phyloP scores from a whole-genome alignment of 176 grass and related monocot species.

The Eleusine coracana region DNA sequence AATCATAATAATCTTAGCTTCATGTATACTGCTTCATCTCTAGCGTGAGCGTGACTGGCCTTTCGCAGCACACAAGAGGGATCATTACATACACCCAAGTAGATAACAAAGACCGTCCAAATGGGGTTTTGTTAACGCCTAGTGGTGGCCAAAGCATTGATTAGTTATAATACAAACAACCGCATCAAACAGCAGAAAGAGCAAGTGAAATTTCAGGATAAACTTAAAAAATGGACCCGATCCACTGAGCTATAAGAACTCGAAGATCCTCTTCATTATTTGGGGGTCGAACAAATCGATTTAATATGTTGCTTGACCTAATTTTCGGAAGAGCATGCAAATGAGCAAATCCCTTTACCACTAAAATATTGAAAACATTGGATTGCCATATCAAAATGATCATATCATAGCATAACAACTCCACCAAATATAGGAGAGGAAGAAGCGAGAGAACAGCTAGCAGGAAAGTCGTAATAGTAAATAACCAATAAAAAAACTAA shows the following conservation, averaged over 20 bases:
- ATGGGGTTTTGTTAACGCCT: constrained; percentile 47
- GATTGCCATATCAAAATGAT: constrained; percentile 23
- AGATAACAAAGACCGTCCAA: constrained; percentile 41
- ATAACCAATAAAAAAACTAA: neutral
- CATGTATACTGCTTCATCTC: neutral
- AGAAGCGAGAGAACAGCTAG: constrained; percentile 28
- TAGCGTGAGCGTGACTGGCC: constrained; percentile 6
- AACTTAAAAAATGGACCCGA: constrained; percentile 29
- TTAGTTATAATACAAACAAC: constrained; percentile 57
- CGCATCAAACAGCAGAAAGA: constrained; percentile 40
- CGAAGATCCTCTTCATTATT: constrained; percentile 39
- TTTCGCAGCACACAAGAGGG: constrained; percentile 48
- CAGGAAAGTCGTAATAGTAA: constrained; percentile 25
- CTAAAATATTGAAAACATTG: neutral
- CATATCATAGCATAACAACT: constrained; percentile 38
- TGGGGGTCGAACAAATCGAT: constrained; percentile 1
- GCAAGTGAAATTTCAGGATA: constrained; percentile 53
- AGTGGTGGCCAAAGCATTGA: constrained; percentile 56
- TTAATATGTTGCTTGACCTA: constrained; percentile 34
- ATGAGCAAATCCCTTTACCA: constrained; percentile 12
- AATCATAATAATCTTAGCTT: neutral
- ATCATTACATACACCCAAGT: constrained; percentile 35
- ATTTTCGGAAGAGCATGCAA: constrained; percentile 37
- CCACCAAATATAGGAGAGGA: constrained; percentile 30
- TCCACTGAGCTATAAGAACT: constrained; percentile 32